These are phyloP conservation scores for Fusarium compactum DNA, from an alignment of 2,329 filamentous ascomycete genomes.

Conservation along the genomic window DNA sequence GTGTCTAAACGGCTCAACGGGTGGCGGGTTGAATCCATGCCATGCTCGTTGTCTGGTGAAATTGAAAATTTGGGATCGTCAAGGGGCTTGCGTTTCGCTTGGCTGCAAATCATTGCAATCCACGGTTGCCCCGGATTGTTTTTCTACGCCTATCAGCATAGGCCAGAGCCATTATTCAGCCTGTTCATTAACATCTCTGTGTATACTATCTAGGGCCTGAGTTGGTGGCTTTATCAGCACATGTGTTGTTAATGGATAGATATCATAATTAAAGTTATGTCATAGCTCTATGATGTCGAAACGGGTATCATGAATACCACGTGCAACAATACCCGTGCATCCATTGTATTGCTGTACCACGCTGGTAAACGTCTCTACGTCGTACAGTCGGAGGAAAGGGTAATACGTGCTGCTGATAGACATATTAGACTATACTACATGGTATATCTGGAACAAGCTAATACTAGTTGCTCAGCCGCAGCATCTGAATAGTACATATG, in stretches of 20 bases:
- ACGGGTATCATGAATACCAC: neutral
- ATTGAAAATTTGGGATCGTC: constrained; percentile 17
- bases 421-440: neutral
- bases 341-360: constrained; percentile 1
- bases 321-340: neutral
- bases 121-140: constrained; percentile 31
- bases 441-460: neutral
- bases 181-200: constrained; percentile 1
- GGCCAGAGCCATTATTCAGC: constrained; percentile 19
- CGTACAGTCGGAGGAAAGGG: neutral
- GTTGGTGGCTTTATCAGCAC: neutral
- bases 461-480: neutral
- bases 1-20: constrained; percentile 23
- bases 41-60: constrained; percentile 5
- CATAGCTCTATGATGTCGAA: neutral
- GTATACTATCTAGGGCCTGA: neutral
- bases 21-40: constrained; percentile 25
- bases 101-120: constrained; percentile 40
- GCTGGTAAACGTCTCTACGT: constrained; percentile 1
- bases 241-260: neutral
- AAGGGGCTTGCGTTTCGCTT: constrained; percentile 36
- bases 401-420: neutral
- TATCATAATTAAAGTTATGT: neutral
- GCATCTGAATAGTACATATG: neutral
- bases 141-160: constrained; percentile 16